phyloP scores from a whole-genome alignment of 169 alveolate genomes.

The Eimeria maxima region DNA sequence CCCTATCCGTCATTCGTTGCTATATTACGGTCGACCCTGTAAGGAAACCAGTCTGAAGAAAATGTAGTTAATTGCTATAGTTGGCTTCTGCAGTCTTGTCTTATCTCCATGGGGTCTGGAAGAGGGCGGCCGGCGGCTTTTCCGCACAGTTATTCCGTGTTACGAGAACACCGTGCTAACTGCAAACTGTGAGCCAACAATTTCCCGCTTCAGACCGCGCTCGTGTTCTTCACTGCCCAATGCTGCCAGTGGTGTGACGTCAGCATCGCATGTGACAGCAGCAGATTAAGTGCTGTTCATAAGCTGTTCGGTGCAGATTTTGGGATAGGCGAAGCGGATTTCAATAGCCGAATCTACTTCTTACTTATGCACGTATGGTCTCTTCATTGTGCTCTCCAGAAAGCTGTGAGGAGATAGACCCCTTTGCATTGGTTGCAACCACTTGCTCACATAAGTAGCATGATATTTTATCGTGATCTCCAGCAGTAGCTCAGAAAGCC shows the following conservation, averaged over 20 bases:
- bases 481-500: neutral
- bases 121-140: conserved; percentile 63
- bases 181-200: conserved; percentile 7
- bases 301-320: conserved; percentile 57
- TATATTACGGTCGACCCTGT: neutral
- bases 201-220: neutral
- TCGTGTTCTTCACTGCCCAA: neutral
- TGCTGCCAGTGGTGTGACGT: neutral
- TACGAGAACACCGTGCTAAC: conserved; percentile 47
- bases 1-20: neutral
- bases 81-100: neutral
- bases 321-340: conserved; percentile 55
- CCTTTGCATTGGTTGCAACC: neutral
- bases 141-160: conserved; percentile 55
- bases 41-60: neutral
- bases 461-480: neutral
- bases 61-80: neutral
- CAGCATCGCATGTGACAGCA: neutral
- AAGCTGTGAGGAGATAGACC: neutral
- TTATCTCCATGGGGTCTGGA: conserved; percentile 56
- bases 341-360: conserved; percentile 73
- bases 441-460: neutral
- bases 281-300: neutral
- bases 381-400: conserved; percentile 70
- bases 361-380: conserved; percentile 78